Percentiles rank a stretch among this genome's conserved stretches.
These are phyloP conservation scores for Candida ascalaphidarum DNA, from an alignment of 805 yeast genomes.

Conservation along the genomic window DNA sequence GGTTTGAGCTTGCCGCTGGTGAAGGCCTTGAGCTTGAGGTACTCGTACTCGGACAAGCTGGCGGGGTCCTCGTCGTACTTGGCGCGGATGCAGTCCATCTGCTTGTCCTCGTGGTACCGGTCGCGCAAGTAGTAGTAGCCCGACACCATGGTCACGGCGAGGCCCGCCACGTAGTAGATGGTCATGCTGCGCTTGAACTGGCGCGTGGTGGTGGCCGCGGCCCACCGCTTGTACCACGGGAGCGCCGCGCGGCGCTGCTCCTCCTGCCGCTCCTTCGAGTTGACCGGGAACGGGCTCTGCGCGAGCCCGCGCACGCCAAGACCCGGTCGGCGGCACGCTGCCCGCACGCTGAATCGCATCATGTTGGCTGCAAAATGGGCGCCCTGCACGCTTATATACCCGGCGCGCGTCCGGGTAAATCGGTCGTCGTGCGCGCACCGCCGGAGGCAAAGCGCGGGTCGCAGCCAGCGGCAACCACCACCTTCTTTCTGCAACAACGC, in stretches of 20 bases:
- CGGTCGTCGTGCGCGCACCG: too few relatives aligned
- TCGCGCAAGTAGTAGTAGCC: conserved; percentile 63
- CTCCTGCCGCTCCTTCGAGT: conserved; percentile 18
- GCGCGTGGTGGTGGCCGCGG: conserved; percentile 36
- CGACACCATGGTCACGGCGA: conserved; percentile 45
- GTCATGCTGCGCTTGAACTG: conserved; percentile 55
- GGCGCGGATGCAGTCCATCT: conserved; percentile 34
- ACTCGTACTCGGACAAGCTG: conserved; percentile 53
- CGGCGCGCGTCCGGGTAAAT: too few relatives aligned
- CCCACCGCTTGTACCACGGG: conserved; percentile 33
- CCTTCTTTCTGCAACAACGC: too few relatives aligned
- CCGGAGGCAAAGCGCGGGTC: too few relatives aligned
- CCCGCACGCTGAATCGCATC: too few relatives aligned
- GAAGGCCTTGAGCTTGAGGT: conserved; percentile 51
- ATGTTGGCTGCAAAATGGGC: too few relatives aligned
- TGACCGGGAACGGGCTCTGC: conserved; percentile 34
- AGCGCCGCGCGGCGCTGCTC: too few relatives aligned
- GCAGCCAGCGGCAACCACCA: too few relatives aligned
- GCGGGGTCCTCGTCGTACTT: conserved; percentile 28
- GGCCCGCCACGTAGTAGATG: conserved; percentile 53
- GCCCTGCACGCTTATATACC: too few relatives aligned
- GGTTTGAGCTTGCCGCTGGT: conserved; percentile 52
- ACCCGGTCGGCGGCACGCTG: too few relatives aligned
- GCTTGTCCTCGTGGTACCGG: conserved; percentile 56
- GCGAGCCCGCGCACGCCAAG: too few relatives aligned